Base-by-base conservation (phyloP, 495 filamentous ascomycete genomes). In the Astrothelium subdiscretum region DNA sequence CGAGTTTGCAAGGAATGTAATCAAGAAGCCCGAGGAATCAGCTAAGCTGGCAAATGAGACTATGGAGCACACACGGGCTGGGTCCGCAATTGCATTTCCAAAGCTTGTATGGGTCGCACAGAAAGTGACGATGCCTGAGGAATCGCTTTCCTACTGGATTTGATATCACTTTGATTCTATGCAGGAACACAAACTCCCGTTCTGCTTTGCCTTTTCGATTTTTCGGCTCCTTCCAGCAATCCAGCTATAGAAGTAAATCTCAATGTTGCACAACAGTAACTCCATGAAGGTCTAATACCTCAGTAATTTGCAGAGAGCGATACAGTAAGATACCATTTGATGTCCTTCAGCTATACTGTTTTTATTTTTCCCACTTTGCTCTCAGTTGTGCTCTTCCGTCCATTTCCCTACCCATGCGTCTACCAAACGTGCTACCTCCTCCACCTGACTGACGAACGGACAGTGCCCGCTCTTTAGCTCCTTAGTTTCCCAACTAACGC, bases 391-490 rank as follows among this genome's bases (percentile, higher is more conserved):
- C 35, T 6, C 8, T 38, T 8, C 24, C n/a, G 26, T 29, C 12
- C 48, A 54, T 8, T 29, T 8, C n/a, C 29, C 24, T 29, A 20
- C 8, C 12, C 60, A 44, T 5, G 11, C 31, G 2, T 43, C 22
- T 24, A 31, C 4, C 2, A 57, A 44, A 2, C 31, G n/a, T 5
- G 27, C 48, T 1, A 61, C 26, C 10, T 65, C 63, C 24, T 44
- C 40, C 1, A 40, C 15, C 11, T 48, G 22, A n/a, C 63, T 62
- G 35, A 65, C 54, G 32, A 65, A 65, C 0, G 63, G 63, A 38
- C 59, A 61, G 58, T 62, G 63, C 18, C 51, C 57, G 0, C 59
- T 32, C 24, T 65, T 32, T 10, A 65, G 4, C 15, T 65, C 63
- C 12, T 26, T 42, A 12, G 38, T 62, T 15, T 59, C 31, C 63